phyloP scores from a whole-genome alignment of 2,329 filamentous ascomycete genomes.

The Mycogone perniciosa region DNA sequence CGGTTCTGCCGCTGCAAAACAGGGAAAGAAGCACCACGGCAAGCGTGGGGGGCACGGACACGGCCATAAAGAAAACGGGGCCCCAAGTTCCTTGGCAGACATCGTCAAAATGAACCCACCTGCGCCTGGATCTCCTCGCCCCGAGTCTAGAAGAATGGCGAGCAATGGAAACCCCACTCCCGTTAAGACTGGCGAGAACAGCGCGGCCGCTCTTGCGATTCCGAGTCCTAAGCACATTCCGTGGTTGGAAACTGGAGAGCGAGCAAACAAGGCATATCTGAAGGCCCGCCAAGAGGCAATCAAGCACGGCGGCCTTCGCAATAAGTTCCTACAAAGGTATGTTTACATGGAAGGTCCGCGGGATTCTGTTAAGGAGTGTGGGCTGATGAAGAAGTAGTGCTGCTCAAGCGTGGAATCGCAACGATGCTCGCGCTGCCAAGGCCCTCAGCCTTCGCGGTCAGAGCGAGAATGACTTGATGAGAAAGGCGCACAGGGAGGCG shows the following conservation, averaged over 20 bases:
- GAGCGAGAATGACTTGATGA: slow-evolving; percentile 95
- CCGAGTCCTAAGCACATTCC: slow-evolving; percentile 85
- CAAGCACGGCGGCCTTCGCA: slow-evolving; percentile 90
- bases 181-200: slow-evolving; percentile 67
- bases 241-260: slow-evolving; percentile 90
- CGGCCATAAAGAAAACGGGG: slow-evolving; percentile 58
- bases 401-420: slow-evolving; percentile 96
- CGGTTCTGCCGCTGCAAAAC: slow-evolving; percentile 67
- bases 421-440: slow-evolving; percentile 92
- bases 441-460: slow-evolving; percentile 89
- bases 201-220: slow-evolving; percentile 74
- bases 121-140: slow-evolving; percentile 53
- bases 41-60: slow-evolving; percentile 81
- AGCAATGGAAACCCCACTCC: slow-evolving; percentile 61
- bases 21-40: slow-evolving; percentile 85
- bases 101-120: slow-evolving; percentile 93
- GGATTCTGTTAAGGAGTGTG: slow-evolving; percentile 4
- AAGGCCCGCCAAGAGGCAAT: slow-evolving; percentile 94
- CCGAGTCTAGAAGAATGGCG: slow-evolving; percentile 52
- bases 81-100: slow-evolving; percentile 78
- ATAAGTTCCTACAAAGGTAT: slow-evolving; percentile 94
- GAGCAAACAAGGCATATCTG: slow-evolving; percentile 87
- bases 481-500: slow-evolving; percentile 91
- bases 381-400: slow-evolving; percentile 51
- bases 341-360: slow-evolving; percentile 15